These are phyloP conservation scores for Fusarium sambucinum DNA, from an alignment of 2,329 filamentous ascomycete species.

Conservation along the genomic window DNA sequence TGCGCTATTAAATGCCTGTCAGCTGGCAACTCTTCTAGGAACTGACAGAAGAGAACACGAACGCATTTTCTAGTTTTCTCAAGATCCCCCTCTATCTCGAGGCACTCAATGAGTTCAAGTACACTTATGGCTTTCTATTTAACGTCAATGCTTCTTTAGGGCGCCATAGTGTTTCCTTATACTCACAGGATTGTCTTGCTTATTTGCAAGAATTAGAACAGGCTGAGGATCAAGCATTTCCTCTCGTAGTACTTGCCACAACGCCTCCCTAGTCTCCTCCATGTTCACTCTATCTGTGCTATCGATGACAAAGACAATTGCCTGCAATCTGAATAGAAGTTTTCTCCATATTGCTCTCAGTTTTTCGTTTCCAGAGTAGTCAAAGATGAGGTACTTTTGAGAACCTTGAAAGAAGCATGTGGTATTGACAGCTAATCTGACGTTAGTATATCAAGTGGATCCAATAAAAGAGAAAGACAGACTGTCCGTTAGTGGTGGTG, in stretches of 20 bases:
- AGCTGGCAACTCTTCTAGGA: neutral
- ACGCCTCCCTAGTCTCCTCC: neutral
- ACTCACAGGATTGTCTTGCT: constrained; percentile 16
- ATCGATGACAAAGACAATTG: constrained; percentile 15
- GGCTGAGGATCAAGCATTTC: constrained; percentile 3
- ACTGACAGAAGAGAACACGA: neutral
- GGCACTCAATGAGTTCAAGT: neutral
- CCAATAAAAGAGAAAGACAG: neutral
- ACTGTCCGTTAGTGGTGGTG: neutral
- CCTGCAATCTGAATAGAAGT: neutral
- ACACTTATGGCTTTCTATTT: constrained; percentile 1
- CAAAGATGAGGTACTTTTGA: constrained; percentile 6
- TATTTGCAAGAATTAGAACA: constrained; percentile 17
- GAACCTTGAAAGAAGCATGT: neutral
- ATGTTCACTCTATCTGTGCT: neutral
- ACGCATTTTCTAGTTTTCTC: constrained; percentile 1
- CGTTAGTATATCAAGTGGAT: neutral
- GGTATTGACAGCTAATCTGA: neutral
- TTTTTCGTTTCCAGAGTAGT: neutral
- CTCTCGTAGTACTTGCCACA: neutral
- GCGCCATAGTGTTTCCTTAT: too few relatives aligned
- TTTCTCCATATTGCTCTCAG: constrained; percentile 11
- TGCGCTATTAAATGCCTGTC: neutral
- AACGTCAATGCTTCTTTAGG: too few relatives aligned
- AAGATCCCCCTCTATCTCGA: neutral